phyloP scores from a whole-genome alignment of 495 filamentous ascomycete species.

The Annulohypoxylon stygium region DNA sequence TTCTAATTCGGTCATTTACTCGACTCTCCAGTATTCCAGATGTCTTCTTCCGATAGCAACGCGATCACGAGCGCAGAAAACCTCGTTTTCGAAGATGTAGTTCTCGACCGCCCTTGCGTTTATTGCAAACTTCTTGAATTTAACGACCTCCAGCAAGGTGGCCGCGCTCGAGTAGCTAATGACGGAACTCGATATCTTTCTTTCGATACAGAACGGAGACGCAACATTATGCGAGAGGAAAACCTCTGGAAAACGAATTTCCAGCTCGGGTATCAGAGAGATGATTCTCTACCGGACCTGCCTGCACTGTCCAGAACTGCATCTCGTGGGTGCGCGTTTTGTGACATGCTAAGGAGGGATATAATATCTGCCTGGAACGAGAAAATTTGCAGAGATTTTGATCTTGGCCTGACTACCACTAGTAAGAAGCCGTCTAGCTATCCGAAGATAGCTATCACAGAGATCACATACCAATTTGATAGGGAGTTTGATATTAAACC shows the following conservation, averaged over 20 bases:
- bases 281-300: background rate
- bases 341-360: background rate
- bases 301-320: background rate
- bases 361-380: background rate
- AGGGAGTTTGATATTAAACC: background rate
- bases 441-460: background rate
- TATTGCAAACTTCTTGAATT: conserved; percentile 5
- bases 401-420: background rate
- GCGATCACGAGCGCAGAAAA: background rate
- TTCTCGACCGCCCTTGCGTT: background rate
- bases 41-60: background rate
- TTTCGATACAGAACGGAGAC: background rate
- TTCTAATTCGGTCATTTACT: background rate
- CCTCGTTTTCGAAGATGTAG: background rate
- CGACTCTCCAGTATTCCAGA: background rate
- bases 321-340: background rate
- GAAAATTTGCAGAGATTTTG: background rate
- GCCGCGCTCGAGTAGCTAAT: background rate
- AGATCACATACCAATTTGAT: background rate
- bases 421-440: background rate
- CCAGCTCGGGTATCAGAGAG: background rate
- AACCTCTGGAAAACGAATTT: background rate
- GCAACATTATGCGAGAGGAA: background rate
- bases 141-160: background rate
- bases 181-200: background rate